Evolutionary conservation across 805 yeast species (phyloP).

Genomic region (Kuraishia floccosa): DNA sequence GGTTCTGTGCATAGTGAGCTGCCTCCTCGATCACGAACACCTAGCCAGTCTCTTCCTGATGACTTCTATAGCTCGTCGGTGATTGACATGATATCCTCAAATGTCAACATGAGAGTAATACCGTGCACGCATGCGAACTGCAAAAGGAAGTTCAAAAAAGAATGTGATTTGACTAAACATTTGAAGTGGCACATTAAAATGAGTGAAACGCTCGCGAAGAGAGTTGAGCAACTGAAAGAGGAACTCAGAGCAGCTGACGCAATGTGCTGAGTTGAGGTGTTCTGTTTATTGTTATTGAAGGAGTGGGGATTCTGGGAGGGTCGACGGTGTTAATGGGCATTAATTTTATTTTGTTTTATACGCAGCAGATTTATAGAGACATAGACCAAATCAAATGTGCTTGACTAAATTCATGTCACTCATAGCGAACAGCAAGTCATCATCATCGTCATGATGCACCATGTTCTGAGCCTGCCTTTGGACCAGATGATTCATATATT

Average conservation of each 20-base stretch:
- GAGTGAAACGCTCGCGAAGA: constrained; percentile 1
- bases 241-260: not conserved
- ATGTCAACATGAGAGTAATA: constrained; percentile 21
- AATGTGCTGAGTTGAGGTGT: not conserved
- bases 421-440: constrained; percentile 59
- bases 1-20: not conserved
- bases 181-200: constrained; percentile 36
- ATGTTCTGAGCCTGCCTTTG: constrained; percentile 2
- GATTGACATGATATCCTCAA: constrained; percentile 24
- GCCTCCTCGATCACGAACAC: not conserved
- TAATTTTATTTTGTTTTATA: too few relatives aligned
- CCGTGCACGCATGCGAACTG: constrained; percentile 40
- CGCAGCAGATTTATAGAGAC: too few relatives aligned
- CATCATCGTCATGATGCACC: constrained; percentile 44
- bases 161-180: constrained; percentile 37
- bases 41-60: not conserved
- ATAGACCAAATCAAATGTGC: too few relatives aligned
- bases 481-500: not conserved
- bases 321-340: too few relatives aligned
- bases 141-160: constrained; percentile 37
- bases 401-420: constrained; percentile 61
- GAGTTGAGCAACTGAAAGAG: not conserved
- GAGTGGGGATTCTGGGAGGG: too few relatives aligned
- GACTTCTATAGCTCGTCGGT: constrained; percentile 9
- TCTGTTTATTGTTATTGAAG: too few relatives aligned